Conservation (phyloP, 192 early-diverging fungal genomes). For the Coemansia sp. region DNA sequence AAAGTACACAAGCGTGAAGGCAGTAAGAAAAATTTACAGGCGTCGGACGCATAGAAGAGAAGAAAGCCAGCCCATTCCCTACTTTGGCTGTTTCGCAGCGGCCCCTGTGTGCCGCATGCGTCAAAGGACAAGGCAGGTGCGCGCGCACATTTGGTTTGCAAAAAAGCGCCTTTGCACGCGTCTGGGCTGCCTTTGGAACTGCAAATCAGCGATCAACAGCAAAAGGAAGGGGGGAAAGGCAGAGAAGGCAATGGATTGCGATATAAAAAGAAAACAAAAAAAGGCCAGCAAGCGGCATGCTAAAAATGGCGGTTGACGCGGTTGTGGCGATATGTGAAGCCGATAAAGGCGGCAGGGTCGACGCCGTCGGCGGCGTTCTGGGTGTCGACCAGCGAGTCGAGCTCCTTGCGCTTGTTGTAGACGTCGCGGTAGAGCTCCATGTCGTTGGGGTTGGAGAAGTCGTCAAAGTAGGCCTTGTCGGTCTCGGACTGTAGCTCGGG, state of each 20-base stretch:
- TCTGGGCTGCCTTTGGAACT: too few relatives aligned
- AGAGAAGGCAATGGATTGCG: background rate
- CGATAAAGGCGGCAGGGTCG: slow-evolving; percentile 80
- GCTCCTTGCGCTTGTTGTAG: slow-evolving; percentile 55
- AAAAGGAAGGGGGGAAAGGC: too few relatives aligned
- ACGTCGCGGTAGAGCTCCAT: slow-evolving; percentile 62
- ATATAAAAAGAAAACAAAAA: background rate
- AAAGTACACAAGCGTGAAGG: too few relatives aligned
- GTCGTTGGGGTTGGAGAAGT: slow-evolving; percentile 63
- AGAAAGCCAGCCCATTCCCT: too few relatives aligned
- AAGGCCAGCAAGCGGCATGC: background rate
- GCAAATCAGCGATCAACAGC: too few relatives aligned
- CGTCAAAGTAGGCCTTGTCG: slow-evolving; percentile 85
- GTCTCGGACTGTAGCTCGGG: slow-evolving; percentile 67
- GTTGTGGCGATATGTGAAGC: slow-evolving; percentile 72
- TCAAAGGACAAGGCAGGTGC: too few relatives aligned
- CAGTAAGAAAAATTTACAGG: too few relatives aligned
- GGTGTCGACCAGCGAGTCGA: slow-evolving; percentile 36
- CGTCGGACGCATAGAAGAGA: too few relatives aligned
- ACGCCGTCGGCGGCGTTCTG: slow-evolving; percentile 50
- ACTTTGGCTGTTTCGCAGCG: too few relatives aligned
- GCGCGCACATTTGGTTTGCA: too few relatives aligned
- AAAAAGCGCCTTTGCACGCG: too few relatives aligned
- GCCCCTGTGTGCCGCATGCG: too few relatives aligned
- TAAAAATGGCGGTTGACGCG: slow-evolving; percentile 38